phyloP scores from a whole-genome alignment of 23 red algal species.

The Agarophyton chilense region DNA sequence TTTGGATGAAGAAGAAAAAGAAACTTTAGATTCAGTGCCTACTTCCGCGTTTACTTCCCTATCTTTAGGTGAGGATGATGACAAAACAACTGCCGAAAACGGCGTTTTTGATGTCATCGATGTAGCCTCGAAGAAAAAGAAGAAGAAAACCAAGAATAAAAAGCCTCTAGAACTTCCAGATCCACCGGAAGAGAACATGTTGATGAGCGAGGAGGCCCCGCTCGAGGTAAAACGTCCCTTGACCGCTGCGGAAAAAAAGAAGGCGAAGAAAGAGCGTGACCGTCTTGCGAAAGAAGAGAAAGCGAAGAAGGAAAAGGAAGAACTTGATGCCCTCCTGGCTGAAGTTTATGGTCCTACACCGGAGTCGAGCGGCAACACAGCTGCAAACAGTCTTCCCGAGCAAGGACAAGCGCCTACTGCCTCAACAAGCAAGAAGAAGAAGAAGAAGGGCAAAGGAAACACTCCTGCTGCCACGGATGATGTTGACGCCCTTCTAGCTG shows the following conservation, averaged over 20 bases:
- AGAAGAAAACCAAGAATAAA: slow-evolving; percentile 61
- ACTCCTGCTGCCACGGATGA: slow-evolving; percentile 24
- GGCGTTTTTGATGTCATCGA: background rate
- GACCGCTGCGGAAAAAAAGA: slow-evolving; percentile 73
- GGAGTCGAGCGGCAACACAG: background rate
- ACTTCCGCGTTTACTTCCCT: slow-evolving; percentile 27
- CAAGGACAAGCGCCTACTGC: slow-evolving; percentile 27
- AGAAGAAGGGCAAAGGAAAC: slow-evolving; percentile 70
- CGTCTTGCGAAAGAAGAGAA: slow-evolving; percentile 55
- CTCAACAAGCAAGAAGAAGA: slow-evolving; percentile 52
- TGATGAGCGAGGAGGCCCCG: background rate
- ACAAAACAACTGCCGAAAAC: background rate
- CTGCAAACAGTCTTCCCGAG: slow-evolving; percentile 18
- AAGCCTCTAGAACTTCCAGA: slow-evolving; percentile 24
- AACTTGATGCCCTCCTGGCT: slow-evolving; percentile 70
- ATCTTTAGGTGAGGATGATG: background rate
- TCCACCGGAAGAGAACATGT: slow-evolving; percentile 1
- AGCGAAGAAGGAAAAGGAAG: slow-evolving; percentile 68
- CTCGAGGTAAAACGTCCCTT: slow-evolving; percentile 34
- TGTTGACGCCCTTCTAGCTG: slow-evolving; percentile 71
- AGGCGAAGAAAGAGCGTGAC: slow-evolving; percentile 76
- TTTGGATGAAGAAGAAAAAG: background rate
- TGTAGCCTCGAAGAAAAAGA: slow-evolving; percentile 25
- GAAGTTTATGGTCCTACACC: slow-evolving; percentile 36
- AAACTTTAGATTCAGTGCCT: background rate